Percentiles rank a stretch among this genome's conserved stretches.
Evolutionary conservation across 768 basidiomycete genomes (phyloP).

Genomic region (Paxillus ammoniavirescens): DNA sequence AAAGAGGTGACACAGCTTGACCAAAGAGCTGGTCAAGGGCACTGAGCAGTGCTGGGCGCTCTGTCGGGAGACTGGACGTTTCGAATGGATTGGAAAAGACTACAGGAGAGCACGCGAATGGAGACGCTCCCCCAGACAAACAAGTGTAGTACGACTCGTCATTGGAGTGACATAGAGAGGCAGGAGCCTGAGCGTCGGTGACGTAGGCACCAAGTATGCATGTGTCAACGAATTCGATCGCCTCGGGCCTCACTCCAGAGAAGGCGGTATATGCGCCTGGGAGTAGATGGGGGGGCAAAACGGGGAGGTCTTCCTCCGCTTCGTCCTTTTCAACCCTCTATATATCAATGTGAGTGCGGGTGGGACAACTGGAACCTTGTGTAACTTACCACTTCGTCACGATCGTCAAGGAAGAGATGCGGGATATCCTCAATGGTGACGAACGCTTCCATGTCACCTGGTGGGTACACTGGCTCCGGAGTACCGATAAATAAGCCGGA

Average conservation of each 20-base stretch:
- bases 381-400: slow-evolving; percentile 18
- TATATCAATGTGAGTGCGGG: slow-evolving; percentile 8
- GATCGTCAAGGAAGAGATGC: slow-evolving; percentile 28
- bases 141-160: slow-evolving; percentile 11
- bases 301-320: neutral
- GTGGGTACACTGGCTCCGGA: slow-evolving; percentile 18
- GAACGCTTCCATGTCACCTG: slow-evolving; percentile 18
- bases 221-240: slow-evolving; percentile 25
- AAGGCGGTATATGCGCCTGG: slow-evolving; percentile 23
- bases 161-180: slow-evolving; percentile 7
- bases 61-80: neutral
- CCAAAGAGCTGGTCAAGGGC: slow-evolving; percentile 32
- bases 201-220: slow-evolving; percentile 23
- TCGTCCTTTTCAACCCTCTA: slow-evolving; percentile 7
- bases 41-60: slow-evolving; percentile 11
- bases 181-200: neutral
- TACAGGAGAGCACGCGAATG: slow-evolving; percentile 24
- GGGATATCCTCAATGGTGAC: slow-evolving; percentile 38
- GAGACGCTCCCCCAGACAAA: slow-evolving; percentile 4
- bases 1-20: slow-evolving; percentile 25
- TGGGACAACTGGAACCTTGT: neutral
- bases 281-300: slow-evolving; percentile 20
- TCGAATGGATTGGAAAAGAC: slow-evolving; percentile 30
- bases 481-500: slow-evolving; percentile 6
- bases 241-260: slow-evolving; percentile 31